phyloP scores from a whole-genome alignment of 75 land plant genomes.

The Cupressus sempervirens region DNA sequence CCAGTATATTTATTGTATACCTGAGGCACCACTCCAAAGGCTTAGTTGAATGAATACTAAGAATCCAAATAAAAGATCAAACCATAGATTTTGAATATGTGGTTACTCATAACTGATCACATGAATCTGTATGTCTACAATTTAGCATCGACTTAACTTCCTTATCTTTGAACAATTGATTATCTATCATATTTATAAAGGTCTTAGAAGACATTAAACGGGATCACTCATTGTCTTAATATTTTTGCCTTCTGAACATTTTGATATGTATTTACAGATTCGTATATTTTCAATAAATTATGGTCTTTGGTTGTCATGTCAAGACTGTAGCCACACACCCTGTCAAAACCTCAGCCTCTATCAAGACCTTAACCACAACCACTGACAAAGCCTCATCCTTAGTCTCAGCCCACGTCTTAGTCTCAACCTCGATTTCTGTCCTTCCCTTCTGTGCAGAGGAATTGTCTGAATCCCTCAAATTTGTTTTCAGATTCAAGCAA shows the following conservation, averaged over 20 bases:
- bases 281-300: too few species aligned
- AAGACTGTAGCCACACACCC: too few species aligned
- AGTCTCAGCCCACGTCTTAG: too few species aligned
- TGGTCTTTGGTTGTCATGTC: too few species aligned
- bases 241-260: background rate
- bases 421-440: slow-evolving; percentile 11
- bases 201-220: too few species aligned
- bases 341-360: too few species aligned
- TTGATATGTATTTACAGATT: too few species aligned
- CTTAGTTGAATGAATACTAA: background rate
- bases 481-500: slow-evolving; percentile 8
- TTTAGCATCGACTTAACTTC: background rate
- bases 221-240: background rate
- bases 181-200: background rate
- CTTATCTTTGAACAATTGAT: background rate
- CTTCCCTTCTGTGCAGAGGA: slow-evolving; percentile 4
- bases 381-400: background rate
- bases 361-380: background rate
- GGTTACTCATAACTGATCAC: background rate
- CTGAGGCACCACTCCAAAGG: background rate
- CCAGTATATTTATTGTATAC: background rate
- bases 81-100: background rate
- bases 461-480: background rate
- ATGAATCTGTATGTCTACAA: background rate
- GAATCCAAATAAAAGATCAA: background rate